Percentiles rank a stretch among this genome's conserved stretches.
These are phyloP conservation scores for Leonotis leonurus DNA, from an alignment of 257 asterid genomes.

Conservation along the genomic window DNA sequence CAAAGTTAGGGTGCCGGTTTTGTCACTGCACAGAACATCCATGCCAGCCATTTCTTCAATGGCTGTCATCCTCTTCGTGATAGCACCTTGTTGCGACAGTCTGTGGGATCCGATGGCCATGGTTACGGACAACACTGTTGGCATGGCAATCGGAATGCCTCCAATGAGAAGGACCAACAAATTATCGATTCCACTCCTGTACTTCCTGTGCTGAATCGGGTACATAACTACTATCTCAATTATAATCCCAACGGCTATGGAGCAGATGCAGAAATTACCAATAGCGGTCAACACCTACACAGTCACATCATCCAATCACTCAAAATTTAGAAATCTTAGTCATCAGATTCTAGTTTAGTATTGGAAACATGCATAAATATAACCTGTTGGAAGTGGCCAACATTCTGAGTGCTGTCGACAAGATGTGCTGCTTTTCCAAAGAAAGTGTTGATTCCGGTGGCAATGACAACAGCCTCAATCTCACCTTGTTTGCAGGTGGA, in stretches of 20 bases:
- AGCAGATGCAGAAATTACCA: conserved; percentile 73
- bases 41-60: conserved; percentile 92
- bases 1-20: conserved; percentile 79
- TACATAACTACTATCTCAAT: conserved; percentile 66
- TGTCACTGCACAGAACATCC: conserved; percentile 91
- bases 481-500: conserved; percentile 95
- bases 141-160: conserved; percentile 93
- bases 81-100: conserved; percentile 76
- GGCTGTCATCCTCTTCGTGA: conserved; percentile 90
- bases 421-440: conserved; percentile 91
- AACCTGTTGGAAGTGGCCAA: conserved; percentile 89
- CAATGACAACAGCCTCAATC: conserved; percentile 71
- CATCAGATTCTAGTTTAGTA: no score
- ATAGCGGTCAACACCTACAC: conserved; percentile 64
- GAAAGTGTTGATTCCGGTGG: conserved; percentile 80
- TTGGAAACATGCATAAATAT: background rate
- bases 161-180: conserved; percentile 71
- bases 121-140: conserved; percentile 76
- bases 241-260: conserved; percentile 59
- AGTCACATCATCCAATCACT: background rate
- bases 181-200: conserved; percentile 71
- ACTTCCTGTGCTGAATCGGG: conserved; percentile 59
- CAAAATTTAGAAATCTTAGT: no score
- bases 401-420: conserved; percentile 69
- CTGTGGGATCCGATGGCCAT: conserved; percentile 92